Base-by-base conservation (phyloP, 2,329 filamentous ascomycete species). In the Polychaeton citri region DNA sequence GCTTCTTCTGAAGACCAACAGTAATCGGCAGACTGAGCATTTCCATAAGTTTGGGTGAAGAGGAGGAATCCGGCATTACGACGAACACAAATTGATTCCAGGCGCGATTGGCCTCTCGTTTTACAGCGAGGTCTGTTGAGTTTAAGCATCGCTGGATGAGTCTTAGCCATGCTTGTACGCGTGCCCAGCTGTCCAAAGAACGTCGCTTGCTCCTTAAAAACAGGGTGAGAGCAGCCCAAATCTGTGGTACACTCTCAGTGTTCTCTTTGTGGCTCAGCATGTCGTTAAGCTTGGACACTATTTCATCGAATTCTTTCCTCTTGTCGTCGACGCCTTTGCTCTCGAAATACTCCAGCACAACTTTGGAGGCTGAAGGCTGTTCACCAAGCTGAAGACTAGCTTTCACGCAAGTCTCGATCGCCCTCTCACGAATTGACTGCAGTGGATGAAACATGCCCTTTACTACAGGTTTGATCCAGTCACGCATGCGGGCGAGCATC, bases 141-240 rank as follows among this genome's bases (percentile, higher is more conserved):
- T 93, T 93, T 59, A 96, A 85, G 50, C 84, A 90, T 42, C 69
- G 70, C 49, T 94, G 81, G 13, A 93, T 78, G 7, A 94, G 69
- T 20, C 71, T 69, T 6, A 95, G 65, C 81, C 85, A 95, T 19
- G 68, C 71, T 43, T 85, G 76, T 50, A 81, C 74, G 19, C 50
- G 45, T 20, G 78, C 68, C 82, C 88, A 96, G 24, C 63, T 57
- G 18, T 72, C 62, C 54, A 77, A 44, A 64, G 75, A 51, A 65
- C 67, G 44, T 55, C 76, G 58, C 61, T 75, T 61, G 42, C 59
- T 65, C 36, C 81, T 76, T 33, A 95, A 65, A 37, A 94, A 75
- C 2, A 94, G 68, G 5, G 88, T 74, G 2, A 93, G 66, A 21
- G 85, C 73, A 39, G 81, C 81, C 88, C 88, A 96, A 16, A 96